Base-by-base conservation (phyloP, 441 rosid genomes). In the Eutrema salsugineum region DNA sequence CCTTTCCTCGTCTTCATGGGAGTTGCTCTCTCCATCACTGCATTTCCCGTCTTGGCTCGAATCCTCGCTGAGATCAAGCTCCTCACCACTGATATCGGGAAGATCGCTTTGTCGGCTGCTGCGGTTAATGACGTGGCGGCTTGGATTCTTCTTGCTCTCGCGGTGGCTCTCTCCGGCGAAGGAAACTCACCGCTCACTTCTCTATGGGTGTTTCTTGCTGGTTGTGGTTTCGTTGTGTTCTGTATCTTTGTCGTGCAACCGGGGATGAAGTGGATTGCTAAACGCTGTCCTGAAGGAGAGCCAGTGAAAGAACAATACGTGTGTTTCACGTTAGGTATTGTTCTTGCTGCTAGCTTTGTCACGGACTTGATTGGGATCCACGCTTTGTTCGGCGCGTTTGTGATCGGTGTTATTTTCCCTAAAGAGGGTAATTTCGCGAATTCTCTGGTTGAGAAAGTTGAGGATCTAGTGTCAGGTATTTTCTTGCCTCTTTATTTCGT, bases 1-100 rank as follows among this genome's bases (percentile, higher is more conserved):
- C 83, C 90, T 33, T 84, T 84, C 22, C 86, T 84, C 1, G 80
- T 84, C 11, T 86, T 86, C 73, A 84, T 86, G 91, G 91, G 91
- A 0, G 87, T 86, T 28, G 85, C 87, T 15, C 84, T 86, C 40
- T 83, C 85, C 48, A 83, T 86, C 53, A 86, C 91, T 14, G 88
- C 88, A 3, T 86, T 86, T 33, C 87, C 88, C 0, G 88, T 84
- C 39, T 58, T 86, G 71, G 91, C 91, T 27, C 80, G 91, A 46
- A 86, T 86, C 12, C 70, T 86, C 46, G 88, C 88, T 11, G 91
- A 86, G 63, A 80, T 86, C 60, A 86, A 84, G 80, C 87, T 86
- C 44, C 55, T 86, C 5, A 84, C 88, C 0, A 81, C 87, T 9
- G 87, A 82, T 56, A 43, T 83, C 8, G 91, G 91, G 7, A 78